Percentiles rank a stretch among this genome's conserved stretches.
These are phyloP conservation scores for Annona squamosa DNA, from an alignment of 164 flowering plant species.

Conservation along the genomic window DNA sequence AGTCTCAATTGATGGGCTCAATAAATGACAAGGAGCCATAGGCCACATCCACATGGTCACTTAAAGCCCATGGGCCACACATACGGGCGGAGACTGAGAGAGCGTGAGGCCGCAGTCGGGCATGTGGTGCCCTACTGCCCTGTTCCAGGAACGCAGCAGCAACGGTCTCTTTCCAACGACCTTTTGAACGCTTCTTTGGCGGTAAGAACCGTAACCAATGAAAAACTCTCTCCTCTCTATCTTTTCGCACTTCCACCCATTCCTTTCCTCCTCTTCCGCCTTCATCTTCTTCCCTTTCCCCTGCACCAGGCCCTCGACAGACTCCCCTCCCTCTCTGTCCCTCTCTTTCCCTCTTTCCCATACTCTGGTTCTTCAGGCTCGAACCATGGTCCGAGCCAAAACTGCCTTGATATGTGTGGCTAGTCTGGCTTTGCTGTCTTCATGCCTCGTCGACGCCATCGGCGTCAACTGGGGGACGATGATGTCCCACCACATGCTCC, in stretches of 20 bases:
- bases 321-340: constrained; percentile 3
- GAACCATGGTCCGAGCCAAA: constrained; percentile 1
- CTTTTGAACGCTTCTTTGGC: constrained; percentile 5
- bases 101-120: too few relatives aligned
- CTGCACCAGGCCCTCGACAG: not conserved
- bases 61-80: not conserved
- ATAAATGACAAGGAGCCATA: not conserved
- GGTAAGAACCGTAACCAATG: not conserved
- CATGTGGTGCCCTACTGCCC: too few relatives aligned
- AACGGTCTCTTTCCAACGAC: not conserved
- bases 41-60: not conserved
- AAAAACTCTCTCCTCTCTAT: not conserved
- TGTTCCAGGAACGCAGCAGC: too few relatives aligned
- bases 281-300: not conserved
- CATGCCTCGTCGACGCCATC: constrained; percentile 23
- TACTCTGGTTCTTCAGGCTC: not conserved
- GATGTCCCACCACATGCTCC: constrained; percentile 47
- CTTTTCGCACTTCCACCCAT: not conserved
- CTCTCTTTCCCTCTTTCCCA: constrained; percentile 9
- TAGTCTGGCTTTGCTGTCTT: constrained; percentile 4
- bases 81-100: too few relatives aligned
- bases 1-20: too few relatives aligned
- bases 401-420: constrained; percentile 19
- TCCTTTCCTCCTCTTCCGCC: not conserved
- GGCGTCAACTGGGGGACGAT: constrained; percentile 90